Conservation (phyloP, 495 filamentous ascomycete genomes). For the Daldinia childiae region DNA sequence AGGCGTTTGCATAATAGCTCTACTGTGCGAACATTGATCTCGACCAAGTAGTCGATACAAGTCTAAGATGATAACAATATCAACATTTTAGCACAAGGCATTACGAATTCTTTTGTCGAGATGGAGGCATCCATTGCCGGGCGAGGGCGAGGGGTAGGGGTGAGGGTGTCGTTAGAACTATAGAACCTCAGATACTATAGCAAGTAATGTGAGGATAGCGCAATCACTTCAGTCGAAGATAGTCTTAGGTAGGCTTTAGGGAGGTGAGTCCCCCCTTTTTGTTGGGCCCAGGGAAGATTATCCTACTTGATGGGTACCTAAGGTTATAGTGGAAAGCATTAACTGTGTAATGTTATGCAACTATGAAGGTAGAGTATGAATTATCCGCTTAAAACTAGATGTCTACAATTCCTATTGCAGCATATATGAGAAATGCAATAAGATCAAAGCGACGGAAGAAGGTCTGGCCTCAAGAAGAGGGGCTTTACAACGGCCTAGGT, state of each 20-base stretch:
- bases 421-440: no score
- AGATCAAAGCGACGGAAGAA: no score
- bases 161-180: no score
- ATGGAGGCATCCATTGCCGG: background rate
- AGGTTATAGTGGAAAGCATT: no score
- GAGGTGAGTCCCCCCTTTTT: background rate
- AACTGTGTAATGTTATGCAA: no score
- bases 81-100: background rate
- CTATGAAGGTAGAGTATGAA: no score
- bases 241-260: background rate
- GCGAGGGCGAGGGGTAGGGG: background rate
- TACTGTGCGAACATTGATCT: conserved; percentile 33
- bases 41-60: conserved; percentile 36
- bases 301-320: background rate
- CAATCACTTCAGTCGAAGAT: background rate
- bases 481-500: no score
- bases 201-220: background rate
- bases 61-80: background rate
- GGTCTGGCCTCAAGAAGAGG: no score
- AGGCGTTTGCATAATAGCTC: background rate
- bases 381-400: no score
- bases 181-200: background rate
- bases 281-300: background rate
- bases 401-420: no score
- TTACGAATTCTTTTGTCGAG: background rate